These are phyloP conservation scores for Ustilago hordei DNA, from an alignment of 1,284 basidiomycete genomes.

Conservation along the genomic window DNA sequence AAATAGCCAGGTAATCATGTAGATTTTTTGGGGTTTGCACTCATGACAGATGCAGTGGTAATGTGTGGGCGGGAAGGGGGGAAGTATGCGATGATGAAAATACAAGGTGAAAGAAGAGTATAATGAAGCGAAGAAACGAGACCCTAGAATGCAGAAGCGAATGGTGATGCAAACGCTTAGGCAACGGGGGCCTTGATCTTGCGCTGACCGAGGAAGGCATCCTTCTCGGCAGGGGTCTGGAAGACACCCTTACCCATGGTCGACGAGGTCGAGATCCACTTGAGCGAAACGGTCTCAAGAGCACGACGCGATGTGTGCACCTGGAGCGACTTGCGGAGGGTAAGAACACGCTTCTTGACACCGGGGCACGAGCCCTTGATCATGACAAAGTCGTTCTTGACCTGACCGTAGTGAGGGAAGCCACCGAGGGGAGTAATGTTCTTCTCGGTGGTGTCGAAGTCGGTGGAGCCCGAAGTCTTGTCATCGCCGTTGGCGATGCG, in stretches of 20 bases:
- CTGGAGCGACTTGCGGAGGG: slow-evolving; percentile 71
- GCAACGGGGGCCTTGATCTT: slow-evolving; percentile 47
- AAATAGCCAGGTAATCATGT: slow-evolving; percentile 46
- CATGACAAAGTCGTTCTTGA: slow-evolving; percentile 98
- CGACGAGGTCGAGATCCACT: slow-evolving; percentile 98
- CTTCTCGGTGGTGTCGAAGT: slow-evolving; percentile 75
- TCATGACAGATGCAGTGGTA: slow-evolving; percentile 38
- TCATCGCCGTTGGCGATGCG: slow-evolving; percentile 87
- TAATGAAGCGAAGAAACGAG: slow-evolving; percentile 18
- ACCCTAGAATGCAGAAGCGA: slow-evolving; percentile 15
- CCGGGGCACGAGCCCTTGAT: slow-evolving; percentile 83
- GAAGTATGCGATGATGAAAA: slow-evolving; percentile 34
- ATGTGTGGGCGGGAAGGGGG: slow-evolving; percentile 16
- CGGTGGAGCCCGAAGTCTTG: slow-evolving; percentile 88
- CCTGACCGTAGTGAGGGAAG: slow-evolving; percentile 98
- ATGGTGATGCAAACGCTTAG: slow-evolving; percentile 36
- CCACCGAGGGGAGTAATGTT: slow-evolving; percentile 97
- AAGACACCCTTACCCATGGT: slow-evolving; percentile 89
- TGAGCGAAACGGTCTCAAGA: slow-evolving; percentile 96
- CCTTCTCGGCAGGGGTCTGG: slow-evolving; percentile 96
- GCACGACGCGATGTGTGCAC: slow-evolving; percentile 67
- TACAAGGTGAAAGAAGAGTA: slow-evolving; percentile 22
- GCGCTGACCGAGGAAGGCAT: slow-evolving; percentile 84
- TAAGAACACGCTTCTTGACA: slow-evolving; percentile 97
- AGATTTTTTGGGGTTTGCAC: slow-evolving; percentile 47